Evolutionary conservation across 1,284 basidiomycete species (phyloP).

Genomic region (Trichosporon sp.): DNA sequence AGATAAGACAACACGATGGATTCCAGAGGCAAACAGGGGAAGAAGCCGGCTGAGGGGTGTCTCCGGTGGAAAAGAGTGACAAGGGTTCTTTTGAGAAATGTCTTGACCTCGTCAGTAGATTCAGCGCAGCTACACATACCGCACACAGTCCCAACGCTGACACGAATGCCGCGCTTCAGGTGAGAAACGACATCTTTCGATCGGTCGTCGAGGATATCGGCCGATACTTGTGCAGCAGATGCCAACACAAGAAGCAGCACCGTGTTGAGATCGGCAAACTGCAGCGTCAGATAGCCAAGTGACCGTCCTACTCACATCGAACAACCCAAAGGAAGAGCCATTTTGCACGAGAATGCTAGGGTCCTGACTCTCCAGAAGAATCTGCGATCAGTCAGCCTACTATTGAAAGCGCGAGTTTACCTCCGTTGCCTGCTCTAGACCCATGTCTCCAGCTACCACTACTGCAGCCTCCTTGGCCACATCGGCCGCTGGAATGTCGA

Average conservation of each 20-base stretch:
- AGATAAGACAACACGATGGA: conserved; percentile 43
- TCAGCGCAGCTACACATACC: conserved; percentile 31
- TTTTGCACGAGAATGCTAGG: conserved; percentile 38
- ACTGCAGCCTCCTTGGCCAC: conserved; percentile 17
- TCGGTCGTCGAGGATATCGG: conserved; percentile 31
- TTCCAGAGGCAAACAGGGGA: conserved; percentile 43
- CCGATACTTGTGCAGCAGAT: conserved; percentile 30
- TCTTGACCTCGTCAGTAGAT: conserved; percentile 30
- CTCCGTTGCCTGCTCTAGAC: conserved; percentile 47
- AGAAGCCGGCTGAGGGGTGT: conserved; percentile 39
- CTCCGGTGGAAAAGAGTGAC: conserved; percentile 32
- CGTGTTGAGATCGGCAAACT: conserved; percentile 50
- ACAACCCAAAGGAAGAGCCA: conserved; percentile 36
- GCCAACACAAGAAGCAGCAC: conserved; percentile 45
- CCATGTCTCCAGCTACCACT: conserved; percentile 32
- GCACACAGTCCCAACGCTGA: conserved; percentile 39
- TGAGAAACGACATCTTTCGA: conserved; percentile 31
- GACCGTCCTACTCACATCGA: conserved; percentile 40
- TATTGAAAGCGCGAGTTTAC: conserved; percentile 26
- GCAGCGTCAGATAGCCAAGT: conserved; percentile 5
- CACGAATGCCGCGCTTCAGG: conserved; percentile 33
- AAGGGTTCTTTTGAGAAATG: conserved; percentile 48
- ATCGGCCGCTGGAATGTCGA: conserved; percentile 32
- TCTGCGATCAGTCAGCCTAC: conserved; percentile 23
- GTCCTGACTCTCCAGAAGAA: conserved; percentile 34